Conservation (phyloP, 169 alveolate genomes). For the Plasmodium blacklocki region DNA sequence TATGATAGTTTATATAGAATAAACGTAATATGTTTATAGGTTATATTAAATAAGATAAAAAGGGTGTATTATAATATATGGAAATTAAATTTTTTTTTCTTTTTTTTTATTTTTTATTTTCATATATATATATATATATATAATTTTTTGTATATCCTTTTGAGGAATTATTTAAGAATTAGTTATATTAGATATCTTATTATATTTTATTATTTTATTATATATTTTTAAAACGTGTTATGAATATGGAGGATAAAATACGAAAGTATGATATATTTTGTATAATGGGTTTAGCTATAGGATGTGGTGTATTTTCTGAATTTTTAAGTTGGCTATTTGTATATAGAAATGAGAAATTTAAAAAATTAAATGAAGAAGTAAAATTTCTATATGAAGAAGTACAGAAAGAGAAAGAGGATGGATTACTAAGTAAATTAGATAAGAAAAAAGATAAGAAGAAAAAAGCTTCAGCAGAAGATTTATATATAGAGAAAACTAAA, state of each 20-base stretch:
- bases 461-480: conserved; percentile 48
- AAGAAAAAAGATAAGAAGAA: conserved; percentile 45
- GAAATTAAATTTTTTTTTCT: too few relatives aligned
- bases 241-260: conserved; percentile 55
- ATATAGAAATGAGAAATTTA: conserved; percentile 73
- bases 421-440: conserved; percentile 66
- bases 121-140: neutral
- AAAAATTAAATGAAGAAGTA: conserved; percentile 53
- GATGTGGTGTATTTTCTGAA: conserved; percentile 75
- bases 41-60: too few relatives aligned
- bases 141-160: too few relatives aligned
- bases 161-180: too few relatives aligned
- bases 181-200: neutral
- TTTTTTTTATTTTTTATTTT: too few relatives aligned
- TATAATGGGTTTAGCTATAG: conserved; percentile 62
- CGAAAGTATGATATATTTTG: conserved; percentile 48
- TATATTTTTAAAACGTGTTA: neutral
- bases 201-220: neutral
- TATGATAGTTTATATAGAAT: too few relatives aligned
- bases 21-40: too few relatives aligned
- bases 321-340: conserved; percentile 77
- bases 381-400: conserved; percentile 68
- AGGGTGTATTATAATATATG: too few relatives aligned
- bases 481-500: conserved; percentile 67
- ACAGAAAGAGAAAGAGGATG: conserved; percentile 76